phyloP scores from a whole-genome alignment of 371 early-diverging fungal species.

The Mortierella sp. region DNA sequence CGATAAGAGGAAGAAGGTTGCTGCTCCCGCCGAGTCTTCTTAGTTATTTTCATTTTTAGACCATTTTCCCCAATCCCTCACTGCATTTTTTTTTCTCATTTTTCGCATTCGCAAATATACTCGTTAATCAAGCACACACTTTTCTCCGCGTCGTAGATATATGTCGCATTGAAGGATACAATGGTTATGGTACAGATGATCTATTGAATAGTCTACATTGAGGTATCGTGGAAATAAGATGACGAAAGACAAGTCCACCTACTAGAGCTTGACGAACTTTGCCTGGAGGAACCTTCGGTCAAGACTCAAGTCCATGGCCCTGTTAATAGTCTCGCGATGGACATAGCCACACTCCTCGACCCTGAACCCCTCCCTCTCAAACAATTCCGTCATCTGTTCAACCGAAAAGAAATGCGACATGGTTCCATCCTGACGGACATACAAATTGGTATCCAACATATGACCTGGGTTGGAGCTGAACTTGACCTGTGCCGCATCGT shows the following conservation, averaged over 20 bases:
- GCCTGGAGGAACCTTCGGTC: conserved; percentile 93
- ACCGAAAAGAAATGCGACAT: conserved; percentile 77
- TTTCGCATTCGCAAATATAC: background rate
- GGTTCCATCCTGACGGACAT: conserved; percentile 92
- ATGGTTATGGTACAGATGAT: background rate
- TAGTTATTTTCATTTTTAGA: conserved; percentile 8
- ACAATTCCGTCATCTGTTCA: conserved; percentile 68
- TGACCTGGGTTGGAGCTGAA: conserved; percentile 82
- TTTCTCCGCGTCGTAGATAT: too few relatives aligned
- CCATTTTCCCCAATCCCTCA: background rate
- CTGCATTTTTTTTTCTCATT: background rate
- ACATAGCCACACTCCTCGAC: conserved; percentile 82
- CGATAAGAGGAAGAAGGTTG: conserved; percentile 32
- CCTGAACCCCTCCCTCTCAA: conserved; percentile 78
- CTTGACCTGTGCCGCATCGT: conserved; percentile 92
- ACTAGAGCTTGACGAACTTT: conserved; percentile 72
- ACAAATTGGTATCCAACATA: conserved; percentile 84
- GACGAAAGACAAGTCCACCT: background rate
- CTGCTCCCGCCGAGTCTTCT: conserved; percentile 5
- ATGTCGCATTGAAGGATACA: background rate
- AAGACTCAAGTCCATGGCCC: conserved; percentile 80
- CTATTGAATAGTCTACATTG: conserved; percentile 2
- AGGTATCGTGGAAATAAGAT: background rate
- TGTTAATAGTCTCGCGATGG: conserved; percentile 84
- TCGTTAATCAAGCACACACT: background rate